A percentile compares a stretch with the other conserved stretches of the same genome.
phyloP scores from a whole-genome alignment of 768 basidiomycete species.

The Boletus patriciae region DNA sequence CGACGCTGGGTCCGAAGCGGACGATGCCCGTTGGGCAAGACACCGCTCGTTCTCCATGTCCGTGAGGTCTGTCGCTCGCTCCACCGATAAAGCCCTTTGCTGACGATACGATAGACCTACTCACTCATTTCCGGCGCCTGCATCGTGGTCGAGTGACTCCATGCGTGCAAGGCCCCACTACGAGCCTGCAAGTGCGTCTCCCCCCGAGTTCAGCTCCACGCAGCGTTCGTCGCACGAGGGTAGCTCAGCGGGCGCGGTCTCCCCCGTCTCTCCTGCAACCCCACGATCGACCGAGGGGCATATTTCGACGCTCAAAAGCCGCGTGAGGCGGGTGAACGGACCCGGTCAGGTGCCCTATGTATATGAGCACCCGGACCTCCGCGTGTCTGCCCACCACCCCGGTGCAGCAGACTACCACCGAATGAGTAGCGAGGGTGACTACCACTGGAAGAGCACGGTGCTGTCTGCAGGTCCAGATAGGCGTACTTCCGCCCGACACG shows the following conservation, averaged over 20 bases:
- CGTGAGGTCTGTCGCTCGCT: slow-evolving; percentile 26
- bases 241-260: slow-evolving; percentile 49
- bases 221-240: slow-evolving; percentile 42
- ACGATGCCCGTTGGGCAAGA: slow-evolving; percentile 36
- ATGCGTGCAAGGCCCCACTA: slow-evolving; percentile 13
- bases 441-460: slow-evolving; percentile 15
- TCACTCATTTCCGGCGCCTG: slow-evolving; percentile 19
- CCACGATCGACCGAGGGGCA: slow-evolving; percentile 44
- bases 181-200: slow-evolving; percentile 15
- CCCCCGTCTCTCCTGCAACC: slow-evolving; percentile 52
- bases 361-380: slow-evolving; percentile 18
- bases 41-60: slow-evolving; percentile 47
- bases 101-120: slow-evolving; percentile 15
- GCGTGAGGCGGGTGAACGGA: slow-evolving; percentile 10
- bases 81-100: background rate
- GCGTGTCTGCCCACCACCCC: slow-evolving; percentile 7
- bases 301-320: slow-evolving; percentile 15
- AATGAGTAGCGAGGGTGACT: slow-evolving; percentile 1
- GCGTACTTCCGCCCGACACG: slow-evolving; percentile 27
- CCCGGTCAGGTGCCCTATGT: slow-evolving; percentile 8
- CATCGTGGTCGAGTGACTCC: slow-evolving; percentile 29
- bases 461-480: slow-evolving; percentile 25
- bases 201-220: slow-evolving; percentile 22
- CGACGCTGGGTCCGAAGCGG: slow-evolving; percentile 35
- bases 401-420: slow-evolving; percentile 14